Evolutionary conservation across 371 early-diverging fungal species (phyloP).

Genomic region (Apophysomyces variabilis): DNA sequence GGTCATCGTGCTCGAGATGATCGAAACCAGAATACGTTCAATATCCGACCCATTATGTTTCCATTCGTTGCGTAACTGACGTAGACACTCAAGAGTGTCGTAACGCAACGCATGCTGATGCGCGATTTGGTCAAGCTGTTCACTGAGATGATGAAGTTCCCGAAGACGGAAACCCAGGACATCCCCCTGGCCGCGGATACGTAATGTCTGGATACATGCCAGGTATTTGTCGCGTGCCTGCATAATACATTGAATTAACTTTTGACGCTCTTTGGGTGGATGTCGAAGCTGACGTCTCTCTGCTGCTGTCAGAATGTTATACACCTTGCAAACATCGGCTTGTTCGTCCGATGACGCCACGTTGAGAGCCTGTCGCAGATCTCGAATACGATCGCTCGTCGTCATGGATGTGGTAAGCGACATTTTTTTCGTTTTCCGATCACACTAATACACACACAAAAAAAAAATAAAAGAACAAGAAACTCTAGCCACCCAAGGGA

Average conservation of each 20-base stretch:
- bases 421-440: not conserved
- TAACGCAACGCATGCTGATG: conserved; percentile 32
- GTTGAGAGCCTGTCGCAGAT: not conserved
- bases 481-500: too few relatives aligned
- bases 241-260: not conserved
- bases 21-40: not conserved
- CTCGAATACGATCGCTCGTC: not conserved
- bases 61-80: conserved; percentile 35
- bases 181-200: conserved; percentile 19
- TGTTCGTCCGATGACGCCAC: not conserved
- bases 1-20: conserved; percentile 29
- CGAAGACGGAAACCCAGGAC: conserved; percentile 23
- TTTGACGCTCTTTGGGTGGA: not conserved
- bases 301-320: not conserved
- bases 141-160: conserved; percentile 22
- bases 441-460: conserved; percentile 8
- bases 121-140: conserved; percentile 27
- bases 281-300: not conserved
- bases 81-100: conserved; percentile 26
- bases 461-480: not conserved
- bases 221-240: conserved; percentile 29
- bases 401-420: not conserved
- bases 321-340: not conserved
- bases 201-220: conserved; percentile 20
- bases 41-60: conserved; percentile 19